A percentile compares a stretch with the other conserved stretches of the same genome.
These are phyloP conservation scores for Parietaria judaica DNA, from an alignment of 306 rosid species.

Conservation along the genomic window DNA sequence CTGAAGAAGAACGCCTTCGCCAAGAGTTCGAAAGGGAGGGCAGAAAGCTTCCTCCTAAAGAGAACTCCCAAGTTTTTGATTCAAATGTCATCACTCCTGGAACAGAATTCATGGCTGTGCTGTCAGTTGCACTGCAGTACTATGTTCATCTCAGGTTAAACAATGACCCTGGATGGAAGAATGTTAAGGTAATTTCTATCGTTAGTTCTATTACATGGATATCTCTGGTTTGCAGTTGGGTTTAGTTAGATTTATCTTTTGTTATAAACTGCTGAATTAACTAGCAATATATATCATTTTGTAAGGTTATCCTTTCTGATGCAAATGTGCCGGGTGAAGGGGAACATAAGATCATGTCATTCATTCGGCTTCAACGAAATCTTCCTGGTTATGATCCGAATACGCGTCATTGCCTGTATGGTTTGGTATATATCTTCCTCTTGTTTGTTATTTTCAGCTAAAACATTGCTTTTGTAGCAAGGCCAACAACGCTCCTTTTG, in stretches of 20 bases:
- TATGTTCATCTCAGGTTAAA: conserved; percentile 90
- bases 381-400: conserved; percentile 89
- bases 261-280: not conserved
- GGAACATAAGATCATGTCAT: conserved; percentile 97
- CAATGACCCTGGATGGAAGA: conserved; percentile 96
- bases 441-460: conserved; percentile 10
- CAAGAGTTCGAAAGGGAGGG: conserved; percentile 95
- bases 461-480: conserved; percentile 1
- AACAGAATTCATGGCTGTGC: conserved; percentile 91
- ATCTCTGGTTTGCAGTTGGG: conserved; percentile 2
- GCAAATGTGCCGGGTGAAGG: conserved; percentile 99
- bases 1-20: conserved; percentile 81
- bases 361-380: conserved; percentile 92
- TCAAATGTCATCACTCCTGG: conserved; percentile 97
- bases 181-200: conserved; percentile 49
- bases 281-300: not conserved
- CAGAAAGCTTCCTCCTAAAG: conserved; percentile 89
- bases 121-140: conserved; percentile 88
- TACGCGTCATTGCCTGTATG: conserved; percentile 96
- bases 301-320: conserved; percentile 93
- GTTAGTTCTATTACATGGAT: conserved; percentile 10
- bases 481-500: conserved; percentile 4
- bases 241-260: not conserved
- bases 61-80: conserved; percentile 58
- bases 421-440: conserved; percentile 79